Evolutionary conservation across 352 stramenopile genomes (phyloP).

Genomic region (Phytophthora pseudosyringae): DNA sequence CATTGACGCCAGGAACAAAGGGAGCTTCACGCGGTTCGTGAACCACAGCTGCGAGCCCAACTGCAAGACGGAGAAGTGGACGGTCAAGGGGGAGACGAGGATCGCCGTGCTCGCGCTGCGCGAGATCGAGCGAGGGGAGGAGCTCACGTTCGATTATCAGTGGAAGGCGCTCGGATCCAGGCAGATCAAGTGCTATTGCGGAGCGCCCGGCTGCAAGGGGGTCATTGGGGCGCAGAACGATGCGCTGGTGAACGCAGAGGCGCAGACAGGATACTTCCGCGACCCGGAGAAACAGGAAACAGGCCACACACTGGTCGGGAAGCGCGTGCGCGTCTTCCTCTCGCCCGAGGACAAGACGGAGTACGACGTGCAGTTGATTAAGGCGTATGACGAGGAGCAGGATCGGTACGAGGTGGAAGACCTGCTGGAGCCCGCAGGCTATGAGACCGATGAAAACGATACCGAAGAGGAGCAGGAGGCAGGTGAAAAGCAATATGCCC

Average conservation of each 20-base stretch:
- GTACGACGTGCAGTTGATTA: conserved; percentile 63
- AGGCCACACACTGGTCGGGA: conserved; percentile 52
- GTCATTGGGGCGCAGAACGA: conserved; percentile 72
- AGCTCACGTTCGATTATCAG: conserved; percentile 98
- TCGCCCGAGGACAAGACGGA: conserved; percentile 62
- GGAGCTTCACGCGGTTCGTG: conserved; percentile 96
- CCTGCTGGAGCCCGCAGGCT: conserved; percentile 34
- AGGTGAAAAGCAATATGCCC: conserved; percentile 43
- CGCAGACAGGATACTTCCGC: conserved; percentile 61
- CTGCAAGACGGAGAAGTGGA: conserved; percentile 96
- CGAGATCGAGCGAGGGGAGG: conserved; percentile 89
- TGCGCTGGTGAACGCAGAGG: conserved; percentile 40
- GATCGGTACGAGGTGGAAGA: conserved; percentile 66
- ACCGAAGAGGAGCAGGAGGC: conserved; percentile 46
- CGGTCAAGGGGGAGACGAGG: conserved; percentile 89
- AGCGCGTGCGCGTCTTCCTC: conserved; percentile 69
- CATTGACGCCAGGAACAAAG: conserved; percentile 90
- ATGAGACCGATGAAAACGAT: conserved; percentile 42
- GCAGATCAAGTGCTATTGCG: conserved; percentile 84
- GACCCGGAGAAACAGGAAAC: conserved; percentile 67
- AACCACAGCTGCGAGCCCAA: conserved; percentile 97
- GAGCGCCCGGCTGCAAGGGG: conserved; percentile 70
- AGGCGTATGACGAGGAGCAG: conserved; percentile 47
- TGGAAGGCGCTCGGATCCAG: conserved; percentile 89
- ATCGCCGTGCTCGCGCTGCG: conserved; percentile 94